Evolutionary conservation across 352 stramenopile genomes (phyloP).

Genomic region (Phytophthora sojae): DNA sequence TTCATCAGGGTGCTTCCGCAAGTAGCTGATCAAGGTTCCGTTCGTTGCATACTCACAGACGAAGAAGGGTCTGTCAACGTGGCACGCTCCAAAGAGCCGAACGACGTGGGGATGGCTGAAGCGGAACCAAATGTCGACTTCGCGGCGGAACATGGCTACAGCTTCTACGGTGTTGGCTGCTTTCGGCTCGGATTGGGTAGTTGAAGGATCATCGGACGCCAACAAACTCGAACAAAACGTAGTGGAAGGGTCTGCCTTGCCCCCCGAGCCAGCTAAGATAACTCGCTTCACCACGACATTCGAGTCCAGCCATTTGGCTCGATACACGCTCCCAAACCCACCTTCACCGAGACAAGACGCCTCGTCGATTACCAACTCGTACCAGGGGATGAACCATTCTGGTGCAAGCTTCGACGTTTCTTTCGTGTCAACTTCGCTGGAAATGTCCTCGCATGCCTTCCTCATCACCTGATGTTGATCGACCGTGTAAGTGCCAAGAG

Average conservation of each 20-base stretch:
- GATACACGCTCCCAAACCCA: not conserved
- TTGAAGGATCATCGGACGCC: not conserved
- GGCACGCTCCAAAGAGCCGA: not conserved
- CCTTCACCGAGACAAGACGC: not conserved
- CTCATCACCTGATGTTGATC: not conserved
- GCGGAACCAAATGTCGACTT: not conserved
- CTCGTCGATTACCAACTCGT: not conserved
- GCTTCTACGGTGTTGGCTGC: not conserved
- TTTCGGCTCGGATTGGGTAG: not conserved
- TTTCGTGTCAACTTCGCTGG: not conserved
- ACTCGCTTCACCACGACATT: not conserved
- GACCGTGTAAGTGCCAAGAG: not conserved
- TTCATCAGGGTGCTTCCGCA: not conserved
- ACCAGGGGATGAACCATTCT: constrained; percentile 1
- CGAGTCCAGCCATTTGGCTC: not conserved
- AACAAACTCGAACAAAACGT: not conserved
- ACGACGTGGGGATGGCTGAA: not conserved
- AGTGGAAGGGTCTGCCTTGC: not conserved
- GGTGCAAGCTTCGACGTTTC: not conserved
- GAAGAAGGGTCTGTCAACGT: too few relatives aligned
- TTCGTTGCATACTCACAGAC: not conserved
- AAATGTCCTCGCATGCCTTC: not conserved
- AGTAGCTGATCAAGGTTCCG: not conserved
- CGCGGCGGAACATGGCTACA: not conserved
- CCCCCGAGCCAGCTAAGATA: not conserved